phyloP scores from a whole-genome alignment of 441 rosid genomes.

The Erodium chrysanthum region DNA sequence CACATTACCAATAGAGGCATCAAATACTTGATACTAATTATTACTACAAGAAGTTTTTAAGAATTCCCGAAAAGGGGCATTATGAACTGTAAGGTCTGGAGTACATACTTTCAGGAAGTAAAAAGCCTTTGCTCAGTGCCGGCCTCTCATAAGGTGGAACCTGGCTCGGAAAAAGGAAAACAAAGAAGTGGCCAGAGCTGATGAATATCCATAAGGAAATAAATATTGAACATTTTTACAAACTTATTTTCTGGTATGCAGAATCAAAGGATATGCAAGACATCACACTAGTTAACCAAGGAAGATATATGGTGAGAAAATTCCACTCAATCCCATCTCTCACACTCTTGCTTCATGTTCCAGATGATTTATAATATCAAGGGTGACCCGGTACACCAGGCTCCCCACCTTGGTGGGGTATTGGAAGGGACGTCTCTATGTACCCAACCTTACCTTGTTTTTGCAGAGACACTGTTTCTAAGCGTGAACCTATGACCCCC shows the following conservation, averaged over 20 bases:
- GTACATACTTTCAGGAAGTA: constrained; percentile 72
- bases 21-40: not conserved
- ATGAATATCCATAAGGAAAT: not conserved
- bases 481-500: no score
- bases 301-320: no score
- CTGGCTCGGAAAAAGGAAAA: constrained; percentile 29
- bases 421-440: no score
- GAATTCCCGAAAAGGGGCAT: not conserved
- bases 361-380: no score
- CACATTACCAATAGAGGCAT: constrained; percentile 15
- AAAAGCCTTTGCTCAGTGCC: constrained; percentile 82
- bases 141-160: constrained; percentile 95
- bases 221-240: not conserved
- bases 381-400: not conserved
- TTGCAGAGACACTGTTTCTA: no score
- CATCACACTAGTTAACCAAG: not conserved
- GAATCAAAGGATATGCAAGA: not conserved
- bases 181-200: not conserved
- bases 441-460: no score
- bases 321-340: no score
- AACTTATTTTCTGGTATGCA: not conserved
- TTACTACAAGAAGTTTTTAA: no score
- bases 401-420: no score
- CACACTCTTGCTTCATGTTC: no score
- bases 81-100: constrained; percentile 7